Evolutionary conservation across 192 early-diverging fungal genomes (phyloP).

Genomic region (Coemansia biformis): DNA sequence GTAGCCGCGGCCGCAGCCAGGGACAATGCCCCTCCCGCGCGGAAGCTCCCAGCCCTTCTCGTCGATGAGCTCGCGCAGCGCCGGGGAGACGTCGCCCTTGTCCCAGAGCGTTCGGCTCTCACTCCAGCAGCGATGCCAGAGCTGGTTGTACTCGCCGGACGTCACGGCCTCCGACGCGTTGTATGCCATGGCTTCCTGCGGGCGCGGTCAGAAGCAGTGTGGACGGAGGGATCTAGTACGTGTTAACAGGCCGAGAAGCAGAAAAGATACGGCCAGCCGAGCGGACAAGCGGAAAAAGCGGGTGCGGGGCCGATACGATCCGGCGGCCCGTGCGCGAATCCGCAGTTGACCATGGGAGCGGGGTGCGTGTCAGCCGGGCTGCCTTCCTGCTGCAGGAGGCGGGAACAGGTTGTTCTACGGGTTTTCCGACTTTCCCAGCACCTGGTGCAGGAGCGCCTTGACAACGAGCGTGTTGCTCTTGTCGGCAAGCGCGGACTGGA

Average conservation of each 20-base stretch:
- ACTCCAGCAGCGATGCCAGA: conserved; percentile 34
- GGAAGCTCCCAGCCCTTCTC: conserved; percentile 46
- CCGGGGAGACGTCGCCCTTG: conserved; percentile 43
- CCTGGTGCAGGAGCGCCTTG: conserved; percentile 18
- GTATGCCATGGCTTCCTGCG: not conserved
- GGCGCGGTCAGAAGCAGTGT: not conserved
- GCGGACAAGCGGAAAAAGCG: no score
- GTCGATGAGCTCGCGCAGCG: conserved; percentile 41
- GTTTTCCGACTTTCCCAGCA: not conserved
- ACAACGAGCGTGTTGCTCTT: conserved; percentile 22
- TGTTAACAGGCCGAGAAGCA: no score
- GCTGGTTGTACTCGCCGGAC: conserved; percentile 30
- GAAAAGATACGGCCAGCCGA: no score
- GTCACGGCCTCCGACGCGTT: conserved; percentile 7
- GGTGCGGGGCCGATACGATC: no score
- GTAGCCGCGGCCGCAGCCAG: conserved; percentile 56
- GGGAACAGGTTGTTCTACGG: no score
- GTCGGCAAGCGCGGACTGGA: conserved; percentile 15
- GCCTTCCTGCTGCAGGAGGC: no score
- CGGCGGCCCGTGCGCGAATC: no score
- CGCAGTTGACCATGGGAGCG: no score
- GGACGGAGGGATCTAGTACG: no score
- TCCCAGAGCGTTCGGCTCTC: conserved; percentile 31
- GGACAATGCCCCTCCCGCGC: conserved; percentile 33
- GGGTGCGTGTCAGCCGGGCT: no score